phyloP scores from a whole-genome alignment of 768 basidiomycete genomes.

The Amanita pallidorosea region DNA sequence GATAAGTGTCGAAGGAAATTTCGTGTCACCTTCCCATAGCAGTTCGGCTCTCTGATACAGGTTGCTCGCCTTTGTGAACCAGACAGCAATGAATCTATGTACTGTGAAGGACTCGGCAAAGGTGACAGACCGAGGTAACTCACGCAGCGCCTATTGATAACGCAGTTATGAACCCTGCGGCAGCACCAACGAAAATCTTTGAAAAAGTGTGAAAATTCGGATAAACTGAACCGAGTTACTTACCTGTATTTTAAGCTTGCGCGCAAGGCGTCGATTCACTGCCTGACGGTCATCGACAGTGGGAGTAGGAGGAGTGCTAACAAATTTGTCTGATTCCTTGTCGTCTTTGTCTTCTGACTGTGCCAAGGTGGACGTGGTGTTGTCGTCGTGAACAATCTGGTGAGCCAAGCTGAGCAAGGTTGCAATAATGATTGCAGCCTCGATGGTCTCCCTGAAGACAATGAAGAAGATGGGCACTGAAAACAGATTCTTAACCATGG shows the following conservation, averaged over 20 bases:
- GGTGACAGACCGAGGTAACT: constrained; percentile 7
- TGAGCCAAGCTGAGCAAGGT: constrained; percentile 89
- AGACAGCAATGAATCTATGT: constrained; percentile 73
- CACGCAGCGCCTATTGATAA: constrained; percentile 76
- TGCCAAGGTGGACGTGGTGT: constrained; percentile 9
- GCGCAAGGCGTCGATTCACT: constrained; percentile 32
- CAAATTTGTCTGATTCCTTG: constrained; percentile 11
- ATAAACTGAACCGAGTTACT: neutral
- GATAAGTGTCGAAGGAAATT: constrained; percentile 1
- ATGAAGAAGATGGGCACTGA: constrained; percentile 94
- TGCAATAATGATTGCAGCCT: constrained; percentile 86
- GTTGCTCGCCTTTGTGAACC: constrained; percentile 84
- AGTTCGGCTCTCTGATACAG: constrained; percentile 80
- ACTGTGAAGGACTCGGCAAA: neutral
- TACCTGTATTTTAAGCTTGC: constrained; percentile 64
- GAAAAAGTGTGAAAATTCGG: neutral
- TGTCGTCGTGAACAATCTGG: constrained; percentile 52
- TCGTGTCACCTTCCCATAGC: constrained; percentile 81
- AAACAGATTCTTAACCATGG: constrained; percentile 69
- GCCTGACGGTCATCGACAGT: neutral
- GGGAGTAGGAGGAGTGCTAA: constrained; percentile 3
- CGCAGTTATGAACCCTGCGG: constrained; percentile 67
- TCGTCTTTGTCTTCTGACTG: constrained; percentile 5
- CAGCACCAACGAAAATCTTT: constrained; percentile 71
- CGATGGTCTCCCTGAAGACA: constrained; percentile 89